Evolutionary conservation across 352 stramenopile species (phyloP), one percentile per base, ranked within the genome.

Genomic region (Phytophthora niederhauseri): DNA sequence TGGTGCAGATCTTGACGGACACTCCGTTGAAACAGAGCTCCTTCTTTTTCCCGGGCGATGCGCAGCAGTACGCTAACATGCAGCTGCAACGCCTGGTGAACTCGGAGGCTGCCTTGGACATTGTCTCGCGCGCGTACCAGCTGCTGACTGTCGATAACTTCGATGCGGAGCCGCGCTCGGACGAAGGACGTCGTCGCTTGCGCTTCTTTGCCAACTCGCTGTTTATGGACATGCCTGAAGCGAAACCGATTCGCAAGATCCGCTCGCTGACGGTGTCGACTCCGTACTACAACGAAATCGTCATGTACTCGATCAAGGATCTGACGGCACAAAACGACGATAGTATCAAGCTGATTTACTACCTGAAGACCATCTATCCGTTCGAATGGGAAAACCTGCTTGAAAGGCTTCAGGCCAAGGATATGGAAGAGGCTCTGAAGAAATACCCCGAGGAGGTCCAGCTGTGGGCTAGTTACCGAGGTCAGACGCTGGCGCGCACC

Each of bases 341-440:
- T 73, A 96, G 96, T 64, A 97, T 99, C 52, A 99, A 97, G 41
- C 92, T 98, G 17, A 72, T 99, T 62, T 97, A 99, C 38, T 99
- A 99, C 68, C 75, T 98, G 63, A 84, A 95, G 66, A 96, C 89
- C 2, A 95, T 96, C 24, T 94, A 96, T 52, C 87, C 85, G 6
- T 92, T 91, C 54, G 89, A 96, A 69, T 96, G 84, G 83, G 82
- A 93, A 49, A 96, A 96, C 61, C 59, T 96, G 48, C 68, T 96
- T 0, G 89, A 96, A 55, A 83, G 89, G 24, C 55, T 96, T 9
- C 72, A 87, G 48, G 76, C 68, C 0, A 95, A 95, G 71, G 89
- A 96, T 43, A 90, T 94, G 82, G 77, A 94, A 9, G 87, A 95
- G 59, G 89, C 89, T 7, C 45, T 96, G 20, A 95, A 94, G 60